Conservation (phyloP, 441 rosid genomes). For the Theobroma grandiflorum region DNA sequence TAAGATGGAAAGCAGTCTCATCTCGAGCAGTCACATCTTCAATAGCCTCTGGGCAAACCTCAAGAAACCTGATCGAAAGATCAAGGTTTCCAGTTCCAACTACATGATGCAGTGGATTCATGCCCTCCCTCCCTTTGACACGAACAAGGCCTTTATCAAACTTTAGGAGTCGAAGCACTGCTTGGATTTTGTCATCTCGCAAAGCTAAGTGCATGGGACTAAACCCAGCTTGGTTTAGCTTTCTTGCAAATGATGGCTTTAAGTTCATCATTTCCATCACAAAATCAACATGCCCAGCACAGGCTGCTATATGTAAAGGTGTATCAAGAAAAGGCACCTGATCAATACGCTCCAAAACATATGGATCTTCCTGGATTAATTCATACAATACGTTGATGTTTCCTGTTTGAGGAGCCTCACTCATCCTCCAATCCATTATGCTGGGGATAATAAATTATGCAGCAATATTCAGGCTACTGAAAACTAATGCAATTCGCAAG, state of each 20-base stretch:
- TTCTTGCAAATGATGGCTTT: background rate
- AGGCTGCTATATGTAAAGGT: background rate
- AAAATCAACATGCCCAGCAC: background rate
- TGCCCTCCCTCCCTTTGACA: constrained; percentile 40
- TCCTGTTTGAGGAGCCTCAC: background rate
- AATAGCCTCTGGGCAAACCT: constrained; percentile 34
- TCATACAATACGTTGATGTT: background rate
- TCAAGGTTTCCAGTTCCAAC: constrained; percentile 25
- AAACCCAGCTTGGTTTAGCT: constrained; percentile 8
- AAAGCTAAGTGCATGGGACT: background rate
- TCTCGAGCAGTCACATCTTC: constrained; percentile 34
- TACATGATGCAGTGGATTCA: background rate
- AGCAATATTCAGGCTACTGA: too few relatives aligned
- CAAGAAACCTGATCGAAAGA: constrained; percentile 30
- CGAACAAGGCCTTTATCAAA: background rate
- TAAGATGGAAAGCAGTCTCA: constrained; percentile 43
- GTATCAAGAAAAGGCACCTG: background rate
- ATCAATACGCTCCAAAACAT: background rate
- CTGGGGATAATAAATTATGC: too few relatives aligned
- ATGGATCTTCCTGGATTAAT: background rate
- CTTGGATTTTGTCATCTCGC: background rate
- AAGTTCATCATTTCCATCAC: constrained; percentile 10
- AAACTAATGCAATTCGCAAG: too few relatives aligned
- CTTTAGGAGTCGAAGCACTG: background rate
- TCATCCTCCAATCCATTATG: background rate